A percentile compares a stretch with the other conserved stretches of the same genome.
These are phyloP conservation scores for Udeniomyces megalosporus DNA, from an alignment of 768 basidiomycete species.

Conservation along the genomic window DNA sequence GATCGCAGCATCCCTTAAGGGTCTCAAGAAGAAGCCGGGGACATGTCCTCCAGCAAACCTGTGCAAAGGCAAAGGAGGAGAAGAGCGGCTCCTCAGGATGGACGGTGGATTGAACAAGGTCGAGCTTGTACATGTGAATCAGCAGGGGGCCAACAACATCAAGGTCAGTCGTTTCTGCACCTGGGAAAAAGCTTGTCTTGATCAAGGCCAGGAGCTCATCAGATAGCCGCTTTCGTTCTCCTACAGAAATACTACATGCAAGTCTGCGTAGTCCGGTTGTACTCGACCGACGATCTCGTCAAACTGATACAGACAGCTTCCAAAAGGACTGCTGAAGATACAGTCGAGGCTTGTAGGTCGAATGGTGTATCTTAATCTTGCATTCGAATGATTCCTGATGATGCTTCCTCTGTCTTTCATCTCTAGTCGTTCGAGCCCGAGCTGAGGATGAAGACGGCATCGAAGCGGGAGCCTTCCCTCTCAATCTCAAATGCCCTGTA, in stretches of 20 bases:
- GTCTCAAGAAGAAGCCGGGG: slow-evolving; percentile 86
- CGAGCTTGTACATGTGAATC: slow-evolving; percentile 83
- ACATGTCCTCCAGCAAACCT: slow-evolving; percentile 80
- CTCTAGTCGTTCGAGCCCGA: slow-evolving; percentile 38
- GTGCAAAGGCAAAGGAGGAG: slow-evolving; percentile 31
- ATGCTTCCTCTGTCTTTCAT: not conserved
- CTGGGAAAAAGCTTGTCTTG: not conserved
- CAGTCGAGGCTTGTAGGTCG: slow-evolving; percentile 50
- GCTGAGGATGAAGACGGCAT: slow-evolving; percentile 70
- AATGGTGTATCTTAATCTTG: not conserved
- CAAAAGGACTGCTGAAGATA: slow-evolving; percentile 45
- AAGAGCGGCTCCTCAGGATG: slow-evolving; percentile 5
- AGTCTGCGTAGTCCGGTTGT: not conserved
- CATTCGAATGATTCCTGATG: too few relatives aligned
- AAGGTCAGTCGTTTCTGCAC: not conserved
- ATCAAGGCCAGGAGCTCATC: not conserved
- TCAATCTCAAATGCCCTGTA: slow-evolving; percentile 89
- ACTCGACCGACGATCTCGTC: slow-evolving; percentile 22
- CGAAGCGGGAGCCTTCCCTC: slow-evolving; percentile 68
- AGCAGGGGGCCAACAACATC: slow-evolving; percentile 27
- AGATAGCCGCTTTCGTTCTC: not conserved
- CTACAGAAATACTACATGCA: slow-evolving; percentile 11
- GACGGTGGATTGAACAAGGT: slow-evolving; percentile 43
- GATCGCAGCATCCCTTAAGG: slow-evolving; percentile 63
- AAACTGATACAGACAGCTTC: slow-evolving; percentile 56